phyloP scores from a whole-genome alignment of 139 green algal genomes.

The Volvox reticuliferus region DNA sequence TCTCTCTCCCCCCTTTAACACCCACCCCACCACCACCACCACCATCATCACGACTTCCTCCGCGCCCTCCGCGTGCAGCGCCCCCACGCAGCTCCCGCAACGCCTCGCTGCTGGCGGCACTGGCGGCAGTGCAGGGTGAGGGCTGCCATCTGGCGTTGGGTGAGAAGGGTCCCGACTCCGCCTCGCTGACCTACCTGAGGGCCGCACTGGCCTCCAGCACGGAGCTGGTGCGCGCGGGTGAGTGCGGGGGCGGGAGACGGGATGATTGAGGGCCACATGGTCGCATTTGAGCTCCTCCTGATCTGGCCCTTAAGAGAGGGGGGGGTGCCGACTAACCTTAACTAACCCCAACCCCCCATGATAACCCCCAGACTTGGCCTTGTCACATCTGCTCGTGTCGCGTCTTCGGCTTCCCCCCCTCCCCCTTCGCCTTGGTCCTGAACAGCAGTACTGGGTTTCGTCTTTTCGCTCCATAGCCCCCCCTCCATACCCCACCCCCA shows the following conservation, averaged over 20 bases:
- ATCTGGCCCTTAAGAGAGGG: no score
- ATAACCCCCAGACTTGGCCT: no score
- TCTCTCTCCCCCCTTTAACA: not conserved
- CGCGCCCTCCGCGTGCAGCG: slow-evolving; percentile 1
- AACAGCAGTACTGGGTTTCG: not conserved
- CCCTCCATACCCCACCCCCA: not conserved
- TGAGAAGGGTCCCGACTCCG: slow-evolving; percentile 49
- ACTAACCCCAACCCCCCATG: no score
- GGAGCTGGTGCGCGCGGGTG: slow-evolving; percentile 63
- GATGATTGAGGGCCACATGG: no score
- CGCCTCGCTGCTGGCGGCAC: slow-evolving; percentile 49
- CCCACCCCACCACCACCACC: not conserved
- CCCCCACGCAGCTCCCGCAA: slow-evolving; percentile 41
- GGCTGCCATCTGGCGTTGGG: slow-evolving; percentile 37
- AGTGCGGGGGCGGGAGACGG: not conserved
- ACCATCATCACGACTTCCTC: not conserved
- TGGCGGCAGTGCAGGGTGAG: slow-evolving; percentile 49
- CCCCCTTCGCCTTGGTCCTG: no score
- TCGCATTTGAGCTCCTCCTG: no score
- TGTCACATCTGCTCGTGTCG: no score
- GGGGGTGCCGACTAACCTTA: no score
- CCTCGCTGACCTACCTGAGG: slow-evolving; percentile 51
- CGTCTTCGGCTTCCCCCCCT: no score
- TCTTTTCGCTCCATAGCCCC: not conserved
- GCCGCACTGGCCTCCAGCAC: slow-evolving; percentile 54